Evolutionary conservation across 2,329 filamentous ascomycete species (phyloP), one percentile per base, ranked within the genome.

Genomic region (Sporothrix pseudoabietina): DNA sequence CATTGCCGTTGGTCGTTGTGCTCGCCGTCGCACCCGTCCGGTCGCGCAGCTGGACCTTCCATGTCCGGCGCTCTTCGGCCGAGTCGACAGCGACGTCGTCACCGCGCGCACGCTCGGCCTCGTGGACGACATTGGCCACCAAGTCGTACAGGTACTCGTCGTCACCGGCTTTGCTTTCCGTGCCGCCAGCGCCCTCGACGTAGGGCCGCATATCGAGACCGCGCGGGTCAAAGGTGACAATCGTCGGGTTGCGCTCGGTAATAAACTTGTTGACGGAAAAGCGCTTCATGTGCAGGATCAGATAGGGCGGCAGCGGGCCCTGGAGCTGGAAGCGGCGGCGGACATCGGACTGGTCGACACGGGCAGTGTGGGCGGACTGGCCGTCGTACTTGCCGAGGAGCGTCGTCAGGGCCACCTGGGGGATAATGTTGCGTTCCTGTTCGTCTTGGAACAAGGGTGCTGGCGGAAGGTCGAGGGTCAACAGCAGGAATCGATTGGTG

Each of bases 201-300:
- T 96, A 98, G 0, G 94, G 94, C 5, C 90, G 87, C 85, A 98
- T 91, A 80, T 99, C 94, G 9, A 99, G 89, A 57, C 91, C 75
- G 75, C 91, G 88, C 4, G 93, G 91, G 76, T 95, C 93, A 82
- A 98, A 99, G 0, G 95, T 98, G 76, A 99, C 96, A 79, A 99
- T 99, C 10, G 96, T 99, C 0, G 95, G 96, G 81, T 99, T 99
- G 69, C 96, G 92, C 83, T 98, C 95, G 1, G 92, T 89, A 26
- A 99, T 93, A 79, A 99, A 99, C 81, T 98, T 97, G 85, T 99
- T 99, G 77, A 92, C 91, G 77, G 91, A 93, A 86, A 99, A 99
- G 77, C 96, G 94, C 84, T 98, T 98, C 84, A 98, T 91, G 84
- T 99, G 95, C 84, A 99, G 94, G 71, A 96, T 85, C 22, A 99